Evolutionary conservation across 2,329 filamentous ascomycete genomes (phyloP).

Genomic region (Sarocladium kiliense): DNA sequence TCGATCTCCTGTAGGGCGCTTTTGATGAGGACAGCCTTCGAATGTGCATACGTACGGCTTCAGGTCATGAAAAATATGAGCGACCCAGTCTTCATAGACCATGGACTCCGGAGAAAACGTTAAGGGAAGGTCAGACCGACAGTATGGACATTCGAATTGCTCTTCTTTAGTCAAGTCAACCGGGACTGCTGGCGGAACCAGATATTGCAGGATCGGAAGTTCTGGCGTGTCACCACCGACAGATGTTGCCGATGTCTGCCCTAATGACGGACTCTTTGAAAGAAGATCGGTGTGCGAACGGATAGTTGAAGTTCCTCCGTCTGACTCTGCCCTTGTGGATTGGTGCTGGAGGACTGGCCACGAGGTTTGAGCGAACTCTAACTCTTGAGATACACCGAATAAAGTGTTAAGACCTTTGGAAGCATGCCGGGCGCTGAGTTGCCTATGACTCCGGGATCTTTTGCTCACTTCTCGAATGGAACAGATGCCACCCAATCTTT

Average conservation of each 20-base stretch:
- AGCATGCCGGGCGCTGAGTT: neutral
- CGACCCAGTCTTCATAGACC: neutral
- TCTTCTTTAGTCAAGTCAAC: neutral
- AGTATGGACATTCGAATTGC: neutral
- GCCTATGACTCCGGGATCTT: neutral
- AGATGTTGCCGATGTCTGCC: neutral
- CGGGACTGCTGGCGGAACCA: neutral
- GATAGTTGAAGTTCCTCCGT: neutral
- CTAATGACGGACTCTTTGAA: neutral
- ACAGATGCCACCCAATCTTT: neutral
- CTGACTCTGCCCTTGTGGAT: neutral
- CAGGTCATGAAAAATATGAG: neutral
- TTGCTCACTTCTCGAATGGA: neutral
- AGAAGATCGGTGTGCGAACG: neutral
- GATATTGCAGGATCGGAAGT: neutral
- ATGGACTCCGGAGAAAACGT: neutral
- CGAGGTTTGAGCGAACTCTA: neutral
- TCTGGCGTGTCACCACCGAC: neutral
- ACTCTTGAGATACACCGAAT: neutral
- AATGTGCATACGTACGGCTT: neutral
- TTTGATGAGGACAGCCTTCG: neutral
- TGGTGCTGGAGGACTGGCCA: neutral
- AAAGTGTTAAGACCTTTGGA: neutral
- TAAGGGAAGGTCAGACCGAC: neutral
- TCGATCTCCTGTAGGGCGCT: neutral